These are phyloP conservation scores for Deinandra increscens DNA, from an alignment of 129 eudicot species.

Conservation along the genomic window DNA sequence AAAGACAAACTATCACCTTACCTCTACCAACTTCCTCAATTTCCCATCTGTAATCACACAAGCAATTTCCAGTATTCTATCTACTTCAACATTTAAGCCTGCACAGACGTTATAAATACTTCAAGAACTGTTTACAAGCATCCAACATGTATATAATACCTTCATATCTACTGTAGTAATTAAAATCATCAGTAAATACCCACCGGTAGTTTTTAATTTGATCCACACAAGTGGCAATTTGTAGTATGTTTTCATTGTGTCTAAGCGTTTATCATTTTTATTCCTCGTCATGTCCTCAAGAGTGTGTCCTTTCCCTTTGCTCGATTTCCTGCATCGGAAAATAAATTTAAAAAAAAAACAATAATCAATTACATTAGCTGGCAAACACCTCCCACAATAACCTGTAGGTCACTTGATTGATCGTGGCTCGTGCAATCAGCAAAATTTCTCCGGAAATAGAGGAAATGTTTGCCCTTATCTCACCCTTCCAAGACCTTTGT, in stretches of 20 bases:
- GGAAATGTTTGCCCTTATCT: too few species aligned
- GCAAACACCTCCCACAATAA: too few species aligned
- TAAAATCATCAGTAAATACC: conserved; percentile 1
- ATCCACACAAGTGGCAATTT: conserved; percentile 90
- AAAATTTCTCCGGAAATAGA: too few species aligned
- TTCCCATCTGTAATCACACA: conserved; percentile 91
- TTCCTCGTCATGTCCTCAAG: conserved; percentile 26
- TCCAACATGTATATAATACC: neutral
- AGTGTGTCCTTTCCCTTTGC: conserved; percentile 28
- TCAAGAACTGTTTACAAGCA: neutral
- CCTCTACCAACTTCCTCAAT: conserved; percentile 74
- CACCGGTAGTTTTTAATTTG: conserved; percentile 89
- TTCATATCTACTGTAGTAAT: neutral
- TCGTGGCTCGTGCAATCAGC: too few species aligned
- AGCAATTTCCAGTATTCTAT: conserved; percentile 93
- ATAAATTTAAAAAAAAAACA: neutral
- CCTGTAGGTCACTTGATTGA: too few species aligned
- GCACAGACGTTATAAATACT: conserved; percentile 28
- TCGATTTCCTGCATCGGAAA: conserved; percentile 33
- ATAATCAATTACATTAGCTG: too few species aligned
- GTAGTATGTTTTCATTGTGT: conserved; percentile 32
- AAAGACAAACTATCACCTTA: conserved; percentile 20
- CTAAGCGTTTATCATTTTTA: conserved; percentile 26
- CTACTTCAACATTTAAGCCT: conserved; percentile 83
- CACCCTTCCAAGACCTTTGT: too few species aligned